phyloP scores from a whole-genome alignment of 768 basidiomycete species.

The Pulveroboletus sp. region DNA sequence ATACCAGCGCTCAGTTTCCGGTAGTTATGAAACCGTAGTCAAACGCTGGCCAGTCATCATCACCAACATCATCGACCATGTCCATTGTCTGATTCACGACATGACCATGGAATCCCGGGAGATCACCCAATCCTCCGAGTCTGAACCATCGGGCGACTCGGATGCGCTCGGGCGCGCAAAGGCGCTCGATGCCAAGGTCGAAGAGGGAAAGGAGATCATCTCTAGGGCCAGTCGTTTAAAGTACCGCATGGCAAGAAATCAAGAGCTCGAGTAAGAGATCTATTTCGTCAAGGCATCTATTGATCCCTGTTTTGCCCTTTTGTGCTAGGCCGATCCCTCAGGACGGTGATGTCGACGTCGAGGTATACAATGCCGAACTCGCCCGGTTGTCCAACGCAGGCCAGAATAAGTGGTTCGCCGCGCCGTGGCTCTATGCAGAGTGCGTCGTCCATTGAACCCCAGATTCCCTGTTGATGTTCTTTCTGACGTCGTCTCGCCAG shows the following conservation, averaged over 20 bases:
- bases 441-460: conserved; percentile 37
- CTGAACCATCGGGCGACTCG: neutral
- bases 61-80: conserved; percentile 72
- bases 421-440: conserved; percentile 97
- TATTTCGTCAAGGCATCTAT: too few relatives aligned
- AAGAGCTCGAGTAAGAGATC: conserved; percentile 55
- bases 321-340: conserved; percentile 64
- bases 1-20: conserved; percentile 1
- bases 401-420: conserved; percentile 81
- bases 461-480: neutral
- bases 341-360: conserved; percentile 70
- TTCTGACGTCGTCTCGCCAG: conserved; percentile 32
- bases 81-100: conserved; percentile 68
- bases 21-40: conserved; percentile 74
- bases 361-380: conserved; percentile 79
- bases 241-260: conserved; percentile 84
- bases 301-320: neutral
- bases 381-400: conserved; percentile 41
- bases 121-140: conserved; percentile 5
- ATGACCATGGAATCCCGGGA: conserved; percentile 43
- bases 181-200: conserved; percentile 43
- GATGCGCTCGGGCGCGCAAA: conserved; percentile 15
- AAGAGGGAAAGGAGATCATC: conserved; percentile 81
- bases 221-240: conserved; percentile 73
- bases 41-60: conserved; percentile 85